Evolutionary conservation across 345 rosid genomes (phyloP), one percentile per base, ranked within the genome.

Genomic region (Hibiscus syriacus): DNA sequence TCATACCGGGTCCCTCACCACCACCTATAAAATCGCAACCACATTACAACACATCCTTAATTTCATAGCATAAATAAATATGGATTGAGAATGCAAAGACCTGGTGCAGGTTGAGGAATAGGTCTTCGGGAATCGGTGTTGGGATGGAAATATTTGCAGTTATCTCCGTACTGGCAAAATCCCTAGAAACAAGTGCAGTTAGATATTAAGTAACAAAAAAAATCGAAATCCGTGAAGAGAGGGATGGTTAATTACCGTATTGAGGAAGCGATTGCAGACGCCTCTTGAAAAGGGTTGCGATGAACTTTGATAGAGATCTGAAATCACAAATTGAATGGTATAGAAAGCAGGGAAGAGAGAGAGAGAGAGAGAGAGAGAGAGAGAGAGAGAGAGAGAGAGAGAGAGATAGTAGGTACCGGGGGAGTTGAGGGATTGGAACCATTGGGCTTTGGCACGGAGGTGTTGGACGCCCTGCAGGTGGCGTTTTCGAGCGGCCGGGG

Each of bases 391-490:
- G n/a, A n/a, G n/a, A n/a, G n/a, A n/a, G n/a, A n/a, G n/a, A n/a
- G n/a, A n/a, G n/a, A n/a, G n/a, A n/a, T n/a, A 55, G 2, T 9
- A 22, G 41, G 30, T 34, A 25, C 32, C 26, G n/a, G 27, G 30
- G 66, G 13, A 32, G 23, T 48, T 65, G 26, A n/a, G 30, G 22
- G 86, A 80, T 59, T 71, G 81, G 75, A 66, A 91, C 96, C 98
- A 94, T 38, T 81, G 79, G 45, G 96, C 84, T 57, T 82, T 89
- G 78, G 96, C 90, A 32, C 97, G 95, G 53, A 87, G 81, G 76
- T 94, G 99, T 56, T 85, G 87, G 45, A 84, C 73, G 73, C 96
- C 82, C 50, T 83, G 91, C 29, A 94, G 90, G 78, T 91, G 96
- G 75, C 99, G 92, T 69, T 75, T 91, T 58, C 99, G 77, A 34